phyloP scores from a whole-genome alignment of 768 basidiomycete genomes.

The Hygrophoropsis aurantiaca region DNA sequence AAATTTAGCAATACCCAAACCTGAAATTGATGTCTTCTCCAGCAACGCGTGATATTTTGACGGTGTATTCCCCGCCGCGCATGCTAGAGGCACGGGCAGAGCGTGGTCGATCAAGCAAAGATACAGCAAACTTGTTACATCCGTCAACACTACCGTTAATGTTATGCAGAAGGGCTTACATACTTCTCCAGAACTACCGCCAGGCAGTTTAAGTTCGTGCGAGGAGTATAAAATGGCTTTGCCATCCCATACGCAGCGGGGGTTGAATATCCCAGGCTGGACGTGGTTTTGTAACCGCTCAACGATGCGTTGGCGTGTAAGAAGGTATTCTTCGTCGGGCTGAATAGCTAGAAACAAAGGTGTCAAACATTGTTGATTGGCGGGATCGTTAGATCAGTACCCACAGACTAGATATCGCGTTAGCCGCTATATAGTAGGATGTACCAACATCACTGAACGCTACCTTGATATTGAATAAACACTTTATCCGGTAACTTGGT shows the following conservation, averaged over 20 bases:
- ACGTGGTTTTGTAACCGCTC: conserved; percentile 38
- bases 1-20: too few species aligned
- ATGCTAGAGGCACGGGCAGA: conserved; percentile 10
- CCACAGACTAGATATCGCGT: conserved; percentile 23
- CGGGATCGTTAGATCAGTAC: conserved; percentile 5
- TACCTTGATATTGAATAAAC: conserved; percentile 35
- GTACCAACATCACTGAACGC: conserved; percentile 4
- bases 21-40: conserved; percentile 35
- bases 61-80: conserved; percentile 27
- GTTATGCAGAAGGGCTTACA: conserved; percentile 6
- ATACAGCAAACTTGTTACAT: conserved; percentile 40
- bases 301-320: conserved; percentile 28
- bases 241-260: conserved; percentile 48
- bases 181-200: conserved; percentile 30
- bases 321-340: conserved; percentile 5
- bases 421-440: conserved; percentile 5
- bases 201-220: conserved; percentile 23
- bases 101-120: conserved; percentile 25
- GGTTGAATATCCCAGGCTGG: conserved; percentile 36
- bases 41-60: conserved; percentile 38
- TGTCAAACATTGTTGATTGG: background rate
- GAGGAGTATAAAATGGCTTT: conserved; percentile 42
- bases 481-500: conserved; percentile 19
- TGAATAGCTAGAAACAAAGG: conserved; percentile 16
- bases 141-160: too few species aligned